phyloP scores from a whole-genome alignment of 1,284 basidiomycete species.

The Cryptococcus sp. region DNA sequence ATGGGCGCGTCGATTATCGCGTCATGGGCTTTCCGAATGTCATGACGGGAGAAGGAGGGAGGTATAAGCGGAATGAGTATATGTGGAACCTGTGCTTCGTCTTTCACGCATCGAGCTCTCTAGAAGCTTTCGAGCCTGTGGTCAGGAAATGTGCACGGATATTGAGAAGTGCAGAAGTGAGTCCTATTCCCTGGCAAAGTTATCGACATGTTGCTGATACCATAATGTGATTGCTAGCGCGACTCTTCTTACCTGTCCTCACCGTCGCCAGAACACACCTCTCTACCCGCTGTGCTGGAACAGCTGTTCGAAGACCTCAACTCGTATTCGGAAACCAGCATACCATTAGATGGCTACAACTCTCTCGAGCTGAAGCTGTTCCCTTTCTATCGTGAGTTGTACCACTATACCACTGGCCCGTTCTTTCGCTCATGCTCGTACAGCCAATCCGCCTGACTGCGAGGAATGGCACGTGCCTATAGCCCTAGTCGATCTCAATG shows the following conservation, averaged over 20 bases:
- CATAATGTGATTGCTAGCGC: constrained; percentile 60
- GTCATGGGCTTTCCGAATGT: constrained; percentile 87
- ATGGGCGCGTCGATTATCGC: constrained; percentile 58
- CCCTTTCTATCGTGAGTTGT: constrained; percentile 72
- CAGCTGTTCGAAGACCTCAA: constrained; percentile 97
- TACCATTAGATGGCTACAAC: constrained; percentile 83
- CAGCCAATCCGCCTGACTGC: constrained; percentile 80
- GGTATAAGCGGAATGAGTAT: constrained; percentile 83
- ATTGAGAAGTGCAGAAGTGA: constrained; percentile 80
- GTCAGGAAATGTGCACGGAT: constrained; percentile 93
- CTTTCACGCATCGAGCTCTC: constrained; percentile 81
- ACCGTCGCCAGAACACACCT: constrained; percentile 65
- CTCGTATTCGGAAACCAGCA: constrained; percentile 92
- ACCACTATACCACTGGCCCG: neutral
- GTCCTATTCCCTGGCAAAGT: constrained; percentile 32
- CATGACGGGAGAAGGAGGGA: constrained; percentile 59
- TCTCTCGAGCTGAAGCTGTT: constrained; percentile 94
- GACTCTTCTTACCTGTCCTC: constrained; percentile 85
- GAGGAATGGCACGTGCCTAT: constrained; percentile 96
- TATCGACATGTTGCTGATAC: neutral
- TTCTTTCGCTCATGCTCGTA: neutral
- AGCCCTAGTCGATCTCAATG: constrained; percentile 78
- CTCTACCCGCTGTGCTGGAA: constrained; percentile 83
- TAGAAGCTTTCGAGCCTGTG: constrained; percentile 93
- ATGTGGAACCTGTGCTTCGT: constrained; percentile 96